Evolutionary conservation across 345 rosid species (phyloP), one percentile per base, ranked within the genome.

Genomic region (Tarenaya hassleriana): DNA sequence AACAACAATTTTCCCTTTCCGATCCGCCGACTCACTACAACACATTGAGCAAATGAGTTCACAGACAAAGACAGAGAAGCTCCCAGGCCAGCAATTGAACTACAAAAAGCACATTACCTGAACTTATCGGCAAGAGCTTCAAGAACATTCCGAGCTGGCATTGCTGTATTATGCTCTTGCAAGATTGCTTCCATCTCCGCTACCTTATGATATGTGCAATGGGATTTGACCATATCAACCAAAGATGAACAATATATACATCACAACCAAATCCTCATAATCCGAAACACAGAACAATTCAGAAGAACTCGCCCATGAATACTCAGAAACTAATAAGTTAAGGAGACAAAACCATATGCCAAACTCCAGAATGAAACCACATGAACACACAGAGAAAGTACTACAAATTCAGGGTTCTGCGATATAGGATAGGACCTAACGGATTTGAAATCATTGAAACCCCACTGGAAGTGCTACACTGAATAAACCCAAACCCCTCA

Each of bases 161-260:
- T 85, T 47, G 64, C 54, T 67, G 78, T 78, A 27, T 81, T 61
- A 72, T 94, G 85, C 56, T 81, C 86, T 73, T 71, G 85, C 79
- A 94, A 61, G 61, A 94, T 75, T 56, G 73, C 67, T 59, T 94
- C 99, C 99, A 94, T 88, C 83, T 88, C 99, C n/a, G 63, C 56
- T 29, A 88, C 99, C 99, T 88, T 62, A 35, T 56, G 54, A 35
- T 35, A 11, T 24, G 29, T 24, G 29, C 29, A 24, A n/a, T n/a
- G 29, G 29, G 5, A 5, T 24, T 24, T 24, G 29, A 24, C 29
- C 21, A 55, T 39, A 15, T 41, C 11, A 29, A 1, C 2, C 10
- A 31, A n/a, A 27, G n/a, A 42, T 5, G 29, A 24, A 24, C 3
- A 24, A 24, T 2, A 24, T 2, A 24, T 24, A 24, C 29, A 24